Evolutionary conservation across 1,139 yeast genomes (phyloP).

Genomic region (Meyerozyma athensensis): DNA sequence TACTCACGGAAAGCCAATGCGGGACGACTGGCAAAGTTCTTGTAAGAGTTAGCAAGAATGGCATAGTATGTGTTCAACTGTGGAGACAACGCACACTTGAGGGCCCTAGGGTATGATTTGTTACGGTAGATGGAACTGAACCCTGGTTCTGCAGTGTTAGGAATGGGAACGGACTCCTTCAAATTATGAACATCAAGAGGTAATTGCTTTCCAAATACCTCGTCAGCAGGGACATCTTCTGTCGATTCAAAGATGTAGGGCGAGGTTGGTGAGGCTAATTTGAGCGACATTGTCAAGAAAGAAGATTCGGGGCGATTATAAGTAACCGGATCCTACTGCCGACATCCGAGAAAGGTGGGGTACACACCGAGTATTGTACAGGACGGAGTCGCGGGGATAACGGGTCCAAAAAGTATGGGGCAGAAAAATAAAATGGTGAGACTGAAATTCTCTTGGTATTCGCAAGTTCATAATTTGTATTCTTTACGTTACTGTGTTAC

Average conservation of each 20-base stretch:
- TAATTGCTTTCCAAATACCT: constrained; percentile 17
- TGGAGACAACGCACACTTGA: constrained; percentile 20
- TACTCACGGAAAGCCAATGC: constrained; percentile 17
- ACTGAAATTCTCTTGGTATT: too few relatives aligned
- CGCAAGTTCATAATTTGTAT: too few relatives aligned
- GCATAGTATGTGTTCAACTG: background rate
- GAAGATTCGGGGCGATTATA: background rate
- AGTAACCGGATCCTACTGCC: background rate
- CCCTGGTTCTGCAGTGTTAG: constrained; percentile 28
- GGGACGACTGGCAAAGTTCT: constrained; percentile 10
- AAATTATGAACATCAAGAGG: constrained; percentile 20
- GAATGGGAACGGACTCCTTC: constrained; percentile 21
- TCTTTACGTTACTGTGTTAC: too few relatives aligned
- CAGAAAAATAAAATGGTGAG: too few relatives aligned
- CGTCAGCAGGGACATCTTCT: constrained; percentile 9
- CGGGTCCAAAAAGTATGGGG: too few relatives aligned
- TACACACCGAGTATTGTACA: background rate
- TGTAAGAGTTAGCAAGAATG: background rate
- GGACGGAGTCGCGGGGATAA: background rate
- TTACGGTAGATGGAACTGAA: constrained; percentile 32
- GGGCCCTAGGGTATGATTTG: constrained; percentile 17
- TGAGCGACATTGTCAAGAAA: background rate
- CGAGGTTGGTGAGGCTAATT: constrained; percentile 12
- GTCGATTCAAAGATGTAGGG: constrained; percentile 17
- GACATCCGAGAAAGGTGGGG: background rate